Evolutionary conservation across 352 stramenopile species (phyloP).

Genomic region (Pythium insidiosum): DNA sequence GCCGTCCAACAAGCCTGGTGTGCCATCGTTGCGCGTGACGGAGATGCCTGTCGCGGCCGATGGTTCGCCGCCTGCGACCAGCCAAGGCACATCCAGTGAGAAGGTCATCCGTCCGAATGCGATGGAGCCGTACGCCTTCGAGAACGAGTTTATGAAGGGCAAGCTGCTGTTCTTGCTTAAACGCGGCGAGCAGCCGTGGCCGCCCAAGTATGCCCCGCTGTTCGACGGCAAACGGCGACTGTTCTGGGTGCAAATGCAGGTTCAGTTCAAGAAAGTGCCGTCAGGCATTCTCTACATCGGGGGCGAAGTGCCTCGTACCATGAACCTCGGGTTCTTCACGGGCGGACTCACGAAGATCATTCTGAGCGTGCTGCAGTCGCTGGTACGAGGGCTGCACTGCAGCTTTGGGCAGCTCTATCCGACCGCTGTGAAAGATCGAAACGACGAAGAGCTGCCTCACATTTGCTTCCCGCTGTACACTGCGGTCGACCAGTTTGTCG

Average conservation of each 20-base stretch:
- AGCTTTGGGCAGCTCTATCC: slow-evolving; percentile 32
- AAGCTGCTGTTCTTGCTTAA: slow-evolving; percentile 63
- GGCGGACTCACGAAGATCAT: slow-evolving; percentile 39
- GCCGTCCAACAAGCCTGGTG: slow-evolving; percentile 6
- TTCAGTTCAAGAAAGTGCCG: slow-evolving; percentile 56
- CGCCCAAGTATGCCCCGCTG: slow-evolving; percentile 15
- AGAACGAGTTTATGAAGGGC: slow-evolving; percentile 75
- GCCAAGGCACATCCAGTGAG: neutral
- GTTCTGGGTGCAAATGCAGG: slow-evolving; percentile 63
- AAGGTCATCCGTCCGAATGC: slow-evolving; percentile 23
- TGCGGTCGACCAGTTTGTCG: slow-evolving; percentile 58
- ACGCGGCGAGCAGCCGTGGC: slow-evolving; percentile 14
- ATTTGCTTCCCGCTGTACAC: slow-evolving; percentile 64
- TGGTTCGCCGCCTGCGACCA: neutral
- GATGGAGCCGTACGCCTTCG: slow-evolving; percentile 41
- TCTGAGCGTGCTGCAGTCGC: slow-evolving; percentile 38
- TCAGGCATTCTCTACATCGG: slow-evolving; percentile 54
- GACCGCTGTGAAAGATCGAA: slow-evolving; percentile 5
- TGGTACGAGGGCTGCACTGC: slow-evolving; percentile 47
- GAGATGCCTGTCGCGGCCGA: slow-evolving; percentile 7
- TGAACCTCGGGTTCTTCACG: slow-evolving; percentile 54
- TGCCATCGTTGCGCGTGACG: slow-evolving; percentile 9
- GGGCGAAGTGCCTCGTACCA: slow-evolving; percentile 39
- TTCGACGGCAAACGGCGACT: slow-evolving; percentile 39
- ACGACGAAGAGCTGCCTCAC: slow-evolving; percentile 49